Conservation (phyloP, 768 basidiomycete genomes). For the Flagelloscypha sp. region DNA sequence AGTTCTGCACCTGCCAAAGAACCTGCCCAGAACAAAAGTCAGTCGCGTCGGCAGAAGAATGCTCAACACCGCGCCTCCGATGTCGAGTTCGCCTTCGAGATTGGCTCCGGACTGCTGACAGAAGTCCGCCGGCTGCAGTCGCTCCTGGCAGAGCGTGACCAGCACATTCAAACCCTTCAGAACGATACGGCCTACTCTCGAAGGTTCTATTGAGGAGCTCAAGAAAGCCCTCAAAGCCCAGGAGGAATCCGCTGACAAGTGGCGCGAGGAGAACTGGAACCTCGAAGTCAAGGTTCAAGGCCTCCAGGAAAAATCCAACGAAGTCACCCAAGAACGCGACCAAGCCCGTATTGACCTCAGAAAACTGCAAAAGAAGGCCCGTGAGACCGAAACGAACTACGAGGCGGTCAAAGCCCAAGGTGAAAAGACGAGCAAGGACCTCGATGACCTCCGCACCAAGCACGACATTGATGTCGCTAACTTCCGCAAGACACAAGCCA, state of each 20-base stretch:
- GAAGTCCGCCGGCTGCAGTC: constrained; percentile 90
- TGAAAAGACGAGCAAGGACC: too few species aligned
- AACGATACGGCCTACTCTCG: constrained; percentile 89
- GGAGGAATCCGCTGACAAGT: constrained; percentile 83
- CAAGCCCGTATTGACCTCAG: too few species aligned
- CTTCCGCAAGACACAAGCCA: constrained; percentile 79
- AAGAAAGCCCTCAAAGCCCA: constrained; percentile 67
- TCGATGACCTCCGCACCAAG: constrained; percentile 76
- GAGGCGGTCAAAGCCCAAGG: constrained; percentile 85
- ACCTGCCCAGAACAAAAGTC: too few species aligned
- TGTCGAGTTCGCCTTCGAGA: constrained; percentile 96
- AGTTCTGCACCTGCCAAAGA: constrained; percentile 73
- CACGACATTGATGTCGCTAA: constrained; percentile 95
- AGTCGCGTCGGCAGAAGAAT: constrained; percentile 85
- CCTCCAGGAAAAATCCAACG: too few species aligned
- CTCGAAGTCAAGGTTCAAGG: constrained; percentile 91
- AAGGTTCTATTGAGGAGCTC: constrained; percentile 68
- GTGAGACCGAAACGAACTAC: constrained; percentile 73
- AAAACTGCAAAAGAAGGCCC: constrained; percentile 60
- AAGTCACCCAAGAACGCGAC: too few species aligned
- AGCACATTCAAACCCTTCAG: constrained; percentile 83
- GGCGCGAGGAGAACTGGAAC: constrained; percentile 99
- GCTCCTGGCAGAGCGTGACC: constrained; percentile 85
- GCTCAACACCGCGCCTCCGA: constrained; percentile 86
- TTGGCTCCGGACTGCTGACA: constrained; percentile 83